phyloP scores from a whole-genome alignment of 2,329 filamentous ascomycete species.

The Capronia epimyces region DNA sequence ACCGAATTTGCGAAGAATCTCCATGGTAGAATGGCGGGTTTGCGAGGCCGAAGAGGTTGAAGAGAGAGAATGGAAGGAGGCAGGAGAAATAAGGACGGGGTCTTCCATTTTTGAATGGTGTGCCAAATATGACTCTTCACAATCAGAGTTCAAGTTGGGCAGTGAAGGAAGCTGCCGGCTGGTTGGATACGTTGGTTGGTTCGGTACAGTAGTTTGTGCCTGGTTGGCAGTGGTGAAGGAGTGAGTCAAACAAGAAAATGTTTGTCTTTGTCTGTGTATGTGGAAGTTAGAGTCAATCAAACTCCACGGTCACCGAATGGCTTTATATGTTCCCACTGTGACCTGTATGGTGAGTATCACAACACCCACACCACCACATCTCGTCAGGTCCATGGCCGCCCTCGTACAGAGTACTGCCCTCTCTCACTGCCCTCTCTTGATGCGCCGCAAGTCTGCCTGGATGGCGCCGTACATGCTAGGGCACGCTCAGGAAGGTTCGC shows the following conservation, averaged over 20 bases:
- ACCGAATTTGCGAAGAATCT: slow-evolving; percentile 17
- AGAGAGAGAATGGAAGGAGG: slow-evolving; percentile 16
- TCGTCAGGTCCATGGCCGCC: background rate
- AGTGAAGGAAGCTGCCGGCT: background rate
- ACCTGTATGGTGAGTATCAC: too few species aligned
- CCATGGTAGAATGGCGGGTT: slow-evolving; percentile 10
- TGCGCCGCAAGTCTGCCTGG: background rate
- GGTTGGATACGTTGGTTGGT: background rate
- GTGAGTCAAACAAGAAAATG: too few species aligned
- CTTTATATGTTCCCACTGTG: too few species aligned
- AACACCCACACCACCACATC: background rate
- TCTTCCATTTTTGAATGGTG: slow-evolving; percentile 4
- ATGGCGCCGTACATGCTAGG: too few species aligned
- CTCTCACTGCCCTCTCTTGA: background rate
- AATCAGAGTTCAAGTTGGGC: background rate
- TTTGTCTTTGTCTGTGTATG: too few species aligned
- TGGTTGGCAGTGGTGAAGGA: too few species aligned
- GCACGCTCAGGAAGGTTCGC: too few species aligned
- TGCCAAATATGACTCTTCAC: background rate
- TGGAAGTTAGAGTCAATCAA: too few species aligned
- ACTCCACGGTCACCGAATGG: too few species aligned
- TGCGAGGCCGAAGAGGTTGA: slow-evolving; percentile 4
- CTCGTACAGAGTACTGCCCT: background rate
- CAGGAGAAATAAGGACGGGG: slow-evolving; percentile 4
- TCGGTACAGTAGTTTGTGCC: background rate